Conservation (phyloP, 2,329 filamentous ascomycete species). For the Neophaeococcomyces mojaviensis region DNA sequence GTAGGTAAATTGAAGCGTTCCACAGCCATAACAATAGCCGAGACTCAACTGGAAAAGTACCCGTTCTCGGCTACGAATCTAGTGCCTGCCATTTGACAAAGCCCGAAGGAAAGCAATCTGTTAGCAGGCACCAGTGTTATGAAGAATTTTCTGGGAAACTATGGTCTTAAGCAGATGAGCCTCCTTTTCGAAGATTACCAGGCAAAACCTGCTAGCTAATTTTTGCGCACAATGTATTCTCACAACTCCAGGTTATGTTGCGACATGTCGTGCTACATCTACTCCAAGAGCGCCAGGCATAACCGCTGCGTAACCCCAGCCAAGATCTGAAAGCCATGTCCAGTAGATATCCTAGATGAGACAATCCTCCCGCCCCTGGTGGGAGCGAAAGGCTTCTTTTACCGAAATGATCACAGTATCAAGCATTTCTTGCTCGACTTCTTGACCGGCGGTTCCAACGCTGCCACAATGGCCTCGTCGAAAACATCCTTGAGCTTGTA, state of each 20-base stretch:
- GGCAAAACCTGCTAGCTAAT: no score
- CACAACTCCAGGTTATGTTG: not conserved
- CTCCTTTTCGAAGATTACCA: no score
- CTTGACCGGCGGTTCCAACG: constrained; percentile 79
- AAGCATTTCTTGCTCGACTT: constrained; percentile 65
- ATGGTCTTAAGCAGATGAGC: no score
- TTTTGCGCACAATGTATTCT: no score
- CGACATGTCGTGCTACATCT: constrained; percentile 2
- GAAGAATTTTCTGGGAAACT: no score
- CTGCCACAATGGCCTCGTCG: constrained; percentile 96
- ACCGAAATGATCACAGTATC: constrained; percentile 49
- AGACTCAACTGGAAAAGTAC: no score
- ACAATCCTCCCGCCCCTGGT: not conserved
- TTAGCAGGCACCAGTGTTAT: no score
- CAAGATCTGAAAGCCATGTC: not conserved
- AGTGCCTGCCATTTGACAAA: no score
- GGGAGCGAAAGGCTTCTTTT: not conserved
- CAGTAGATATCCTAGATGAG: constrained; percentile 2
- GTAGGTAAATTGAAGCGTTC: no score
- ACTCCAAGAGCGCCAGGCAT: constrained; percentile 10
- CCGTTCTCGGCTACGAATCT: no score
- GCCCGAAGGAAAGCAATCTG: no score
- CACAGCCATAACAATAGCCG: no score
- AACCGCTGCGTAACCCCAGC: not conserved
- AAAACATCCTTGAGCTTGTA: constrained; percentile 99